Evolutionary conservation across 2,329 filamentous ascomycete species (phyloP).

Genomic region (Aureobasidium zeae): DNA sequence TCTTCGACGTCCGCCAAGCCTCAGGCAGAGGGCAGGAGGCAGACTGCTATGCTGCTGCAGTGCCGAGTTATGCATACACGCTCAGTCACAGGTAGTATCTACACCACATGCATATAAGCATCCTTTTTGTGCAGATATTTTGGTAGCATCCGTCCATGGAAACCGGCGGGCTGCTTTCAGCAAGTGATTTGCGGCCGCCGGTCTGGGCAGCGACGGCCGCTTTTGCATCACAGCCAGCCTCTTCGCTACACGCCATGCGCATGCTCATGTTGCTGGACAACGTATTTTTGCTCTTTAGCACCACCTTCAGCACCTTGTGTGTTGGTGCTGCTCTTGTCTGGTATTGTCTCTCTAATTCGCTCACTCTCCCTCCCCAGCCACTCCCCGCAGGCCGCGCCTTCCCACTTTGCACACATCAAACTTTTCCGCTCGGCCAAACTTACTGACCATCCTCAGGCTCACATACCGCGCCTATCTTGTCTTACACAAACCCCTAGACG

Average conservation of each 20-base stretch:
- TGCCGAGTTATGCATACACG: no score
- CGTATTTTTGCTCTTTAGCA: slow-evolving; percentile 14
- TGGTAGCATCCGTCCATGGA: no score
- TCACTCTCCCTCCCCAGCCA: background rate
- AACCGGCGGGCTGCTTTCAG: background rate
- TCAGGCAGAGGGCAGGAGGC: no score
- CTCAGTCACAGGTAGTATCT: no score
- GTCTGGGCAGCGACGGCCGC: slow-evolving; percentile 2
- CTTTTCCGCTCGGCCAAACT: background rate
- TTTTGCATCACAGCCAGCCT: slow-evolving; percentile 2
- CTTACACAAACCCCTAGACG: slow-evolving; percentile 79
- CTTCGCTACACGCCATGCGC: slow-evolving; percentile 9
- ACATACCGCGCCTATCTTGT: slow-evolving; percentile 80
- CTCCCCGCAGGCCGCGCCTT: background rate
- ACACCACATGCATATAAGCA: no score
- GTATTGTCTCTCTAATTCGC: slow-evolving; percentile 2
- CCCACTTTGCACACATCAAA: background rate
- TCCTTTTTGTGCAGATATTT: no score
- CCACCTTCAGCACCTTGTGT: slow-evolving; percentile 17
- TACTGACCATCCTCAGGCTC: slow-evolving; percentile 43
- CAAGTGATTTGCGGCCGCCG: background rate
- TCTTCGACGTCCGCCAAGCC: no score
- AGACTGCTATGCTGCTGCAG: no score
- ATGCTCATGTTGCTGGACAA: slow-evolving; percentile 17
- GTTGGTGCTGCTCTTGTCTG: slow-evolving; percentile 16